phyloP scores from a whole-genome alignment of 495 filamentous ascomycete genomes.

The Trichocladium antarcticum region DNA sequence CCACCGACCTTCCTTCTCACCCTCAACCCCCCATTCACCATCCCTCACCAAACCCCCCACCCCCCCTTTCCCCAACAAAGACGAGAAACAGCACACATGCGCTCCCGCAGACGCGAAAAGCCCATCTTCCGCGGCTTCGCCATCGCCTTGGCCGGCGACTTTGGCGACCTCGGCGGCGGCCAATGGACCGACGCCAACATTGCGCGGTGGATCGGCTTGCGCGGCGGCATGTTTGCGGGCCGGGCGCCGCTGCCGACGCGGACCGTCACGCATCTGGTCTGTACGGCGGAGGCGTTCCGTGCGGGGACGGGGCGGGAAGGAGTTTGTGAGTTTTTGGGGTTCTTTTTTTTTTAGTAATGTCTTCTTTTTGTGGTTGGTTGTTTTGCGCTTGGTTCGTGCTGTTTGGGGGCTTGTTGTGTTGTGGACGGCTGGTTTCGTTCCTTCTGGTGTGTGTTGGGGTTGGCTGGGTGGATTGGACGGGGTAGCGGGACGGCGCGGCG shows the following conservation, averaged over 20 bases:
- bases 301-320: slow-evolving; percentile 13
- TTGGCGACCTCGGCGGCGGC: slow-evolving; percentile 23
- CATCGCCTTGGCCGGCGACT: slow-evolving; percentile 23
- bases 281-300: slow-evolving; percentile 22
- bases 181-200: slow-evolving; percentile 25
- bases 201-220: slow-evolving; percentile 22
- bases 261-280: slow-evolving; percentile 32
- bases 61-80: no score
- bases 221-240: slow-evolving; percentile 17
- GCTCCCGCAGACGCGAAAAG: slow-evolving; percentile 8
- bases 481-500: no score
- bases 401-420: background rate
- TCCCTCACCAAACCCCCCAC: no score
- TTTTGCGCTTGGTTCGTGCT: background rate
- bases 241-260: background rate
- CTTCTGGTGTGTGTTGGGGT: no score
- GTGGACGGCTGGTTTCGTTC: no score
- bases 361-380: background rate
- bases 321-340: slow-evolving; percentile 1
- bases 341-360: background rate
- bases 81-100: background rate
- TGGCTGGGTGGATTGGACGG: no score
- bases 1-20: no score
- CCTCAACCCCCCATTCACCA: no score
- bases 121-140: slow-evolving; percentile 22